Conservation (phyloP, 352 stramenopile genomes). For the Thalassiosira mediterranea region DNA sequence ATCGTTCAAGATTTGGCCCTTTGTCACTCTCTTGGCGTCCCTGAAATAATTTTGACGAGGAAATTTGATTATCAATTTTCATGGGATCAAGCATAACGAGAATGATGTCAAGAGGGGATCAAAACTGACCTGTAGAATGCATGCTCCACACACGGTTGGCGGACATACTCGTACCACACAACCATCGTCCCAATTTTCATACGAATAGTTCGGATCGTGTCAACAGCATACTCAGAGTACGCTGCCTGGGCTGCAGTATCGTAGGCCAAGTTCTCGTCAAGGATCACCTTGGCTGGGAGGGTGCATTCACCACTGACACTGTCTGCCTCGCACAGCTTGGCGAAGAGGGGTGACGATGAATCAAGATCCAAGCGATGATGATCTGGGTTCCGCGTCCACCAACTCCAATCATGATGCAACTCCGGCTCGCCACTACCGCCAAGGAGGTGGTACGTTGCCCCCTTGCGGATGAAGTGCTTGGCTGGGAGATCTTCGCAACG, state of each 20-base stretch:
- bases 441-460: conserved; percentile 54
- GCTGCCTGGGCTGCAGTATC: conserved; percentile 1
- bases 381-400: conserved; percentile 3
- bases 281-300: conserved; percentile 51
- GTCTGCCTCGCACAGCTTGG: conserved; percentile 49
- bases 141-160: conserved; percentile 52
- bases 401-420: conserved; percentile 3
- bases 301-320: conserved; percentile 31
- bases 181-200: conserved; percentile 30
- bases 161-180: conserved; percentile 63
- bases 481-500: conserved; percentile 55
- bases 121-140: conserved; percentile 38
- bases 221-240: conserved; percentile 54
- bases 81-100: too few species aligned
- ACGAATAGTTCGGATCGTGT: conserved; percentile 60
- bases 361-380: conserved; percentile 13
- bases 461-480: conserved; percentile 48
- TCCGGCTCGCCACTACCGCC: conserved; percentile 24
- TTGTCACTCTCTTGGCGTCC: conserved; percentile 21
- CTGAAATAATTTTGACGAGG: conserved; percentile 9
- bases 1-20: conserved; percentile 5
- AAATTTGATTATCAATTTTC: too few species aligned
- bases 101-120: too few species aligned
- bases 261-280: conserved; percentile 59
- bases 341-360: conserved; percentile 31